Base-by-base conservation (phyloP, 345 rosid genomes). In the Draba incana region DNA sequence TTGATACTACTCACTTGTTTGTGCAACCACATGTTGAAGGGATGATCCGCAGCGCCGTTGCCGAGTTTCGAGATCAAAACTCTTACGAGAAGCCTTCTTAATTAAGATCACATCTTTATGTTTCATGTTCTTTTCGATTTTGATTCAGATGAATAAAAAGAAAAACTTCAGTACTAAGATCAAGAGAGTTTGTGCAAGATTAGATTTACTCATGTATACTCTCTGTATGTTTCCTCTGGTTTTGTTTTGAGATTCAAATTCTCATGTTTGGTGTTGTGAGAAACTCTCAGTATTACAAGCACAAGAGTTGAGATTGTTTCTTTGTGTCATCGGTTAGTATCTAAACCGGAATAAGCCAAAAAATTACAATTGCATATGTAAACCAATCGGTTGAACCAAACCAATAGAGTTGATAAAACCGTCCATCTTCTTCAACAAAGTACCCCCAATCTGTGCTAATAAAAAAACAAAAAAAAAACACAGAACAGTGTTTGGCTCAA, bases 21-120 rank as follows among this genome's bases (percentile, higher is more conserved):
- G 98, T 92, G 72, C 96, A 88, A 64, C 88, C 92, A 8, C 84
- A 88, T 8, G 85, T 67, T 1, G 77, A 86, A 35, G 84, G 81
- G 42, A 90, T 85, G 93, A 88, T 92, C 50, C 84, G 87, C 46
- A 85, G 70, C 38, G 92, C 93, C 25, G 79, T 90, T 48, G 7
- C 90, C n/a, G 90, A 90, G 41, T 92, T 88, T 72, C 81, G 97
- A 80, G 92, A 90, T 52, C 88, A 86, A 79, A 88, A 84, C 69
- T 90, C 96, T 20, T 92, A 92, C 28, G 92, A 90, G 78, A 92
- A 92, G 78, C 98, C 97, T 6, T 28, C 79, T 70, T 83, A 75
- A 80, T 70, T 83, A 75, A 80, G 14, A 57, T 20, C 76, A 64
- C 43, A 7, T 43, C 55, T 33, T 33, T 33, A 33, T 6, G 37